Base-by-base conservation (phyloP, 129 eudicot genomes). In the Artemisia tridentata region DNA sequence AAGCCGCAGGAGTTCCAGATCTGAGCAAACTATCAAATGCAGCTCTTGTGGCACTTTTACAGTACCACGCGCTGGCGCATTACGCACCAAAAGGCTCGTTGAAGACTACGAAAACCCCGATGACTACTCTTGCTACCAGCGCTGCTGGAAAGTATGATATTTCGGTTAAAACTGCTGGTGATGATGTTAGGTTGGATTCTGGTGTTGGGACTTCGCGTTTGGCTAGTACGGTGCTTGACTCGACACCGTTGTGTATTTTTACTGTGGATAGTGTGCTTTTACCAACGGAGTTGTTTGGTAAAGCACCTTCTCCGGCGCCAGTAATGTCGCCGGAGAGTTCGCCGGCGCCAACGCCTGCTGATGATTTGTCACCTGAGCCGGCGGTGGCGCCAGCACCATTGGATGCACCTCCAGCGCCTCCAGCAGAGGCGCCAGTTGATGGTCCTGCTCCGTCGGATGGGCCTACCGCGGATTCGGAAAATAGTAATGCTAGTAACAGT, bases 251-350 rank as follows among this genome's bases (percentile, higher is more conserved):
- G n/a, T 83, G 83, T 65, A 78, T 92, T 16, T 89, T 72, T 74
- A 86, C 92, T n/a, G 98, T 92, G 23, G 96, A 89, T 21, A 85
- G 69, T 67, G 34, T 92, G 41, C 98, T 92, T 47, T 85, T 88
- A 2, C 95, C 95, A 8, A 55, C 59, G 1, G 98, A 80, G 65
- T 58, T 86, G 11, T 86, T 81, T 69, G 85, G 87, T 0, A 68
- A 68, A 27, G 50, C 80, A 63, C 91, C 93, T 0, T 71, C 96
- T 1, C 96, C 96, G 34, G 93, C 88, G 3, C 96, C 86, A 2
- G 87, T 65, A 1, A 85, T 82, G 12, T 90, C 83, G 11, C 86
- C 88, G 25, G 96, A 75, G 60, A 65, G 73, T 11, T 75, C 90
- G 1, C 96, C 96, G 0, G 64, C 89, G 7, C 78, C 87, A 1